Evolutionary conservation across 352 stramenopile genomes (phyloP), one percentile per base, ranked within the genome.

Genomic region (Aphanomyces stellatus): DNA sequence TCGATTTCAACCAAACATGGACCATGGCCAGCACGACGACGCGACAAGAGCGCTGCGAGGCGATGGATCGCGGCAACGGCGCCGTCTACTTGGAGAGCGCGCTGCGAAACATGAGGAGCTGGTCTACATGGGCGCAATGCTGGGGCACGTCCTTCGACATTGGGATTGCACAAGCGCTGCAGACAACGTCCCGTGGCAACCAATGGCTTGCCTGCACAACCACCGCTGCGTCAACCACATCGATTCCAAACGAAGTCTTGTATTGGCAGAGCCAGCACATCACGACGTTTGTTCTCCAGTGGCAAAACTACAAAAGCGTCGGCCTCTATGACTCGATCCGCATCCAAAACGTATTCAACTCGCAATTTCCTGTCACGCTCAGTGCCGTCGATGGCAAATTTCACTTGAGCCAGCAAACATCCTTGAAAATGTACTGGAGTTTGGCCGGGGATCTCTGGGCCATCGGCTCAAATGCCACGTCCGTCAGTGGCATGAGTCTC

Each of bases 401-500:
- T 28, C 34, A 53, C 35, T 17, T 35, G 19, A 25, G 4, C 15
- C 59, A 27, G 46, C 61, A 60, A 15, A 69, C 61, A n/a, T 69
- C 42, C 5, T 17, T 62, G n/a, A 46, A 42, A 11, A 62, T 69
- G 42, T 69, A 62, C 30, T 69, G 61, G 61, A 46, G 40, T 1
- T 61, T 61, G 5, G 48, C 48, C 11, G 42, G 48, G 11, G 61
- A 69, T 33, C 40, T 69, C 8, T 69, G 61, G 61, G 61, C 61
- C 33, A 30, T 69, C 6, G 41, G n/a, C 10, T 41, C 25, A 10
- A 61, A 61, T 33, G 35, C 24, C 8, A 69, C 61, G 13, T 25
- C 11, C 6, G 13, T 62, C 33, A 27, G 11, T 19, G 61, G 51
- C 35, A 15, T 33, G 17, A 62, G 43, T 19, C 30, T 69, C 10